Evolutionary conservation across 2,329 filamentous ascomycete genomes (phyloP).

Genomic region (Clarireedia monteithiana): DNA sequence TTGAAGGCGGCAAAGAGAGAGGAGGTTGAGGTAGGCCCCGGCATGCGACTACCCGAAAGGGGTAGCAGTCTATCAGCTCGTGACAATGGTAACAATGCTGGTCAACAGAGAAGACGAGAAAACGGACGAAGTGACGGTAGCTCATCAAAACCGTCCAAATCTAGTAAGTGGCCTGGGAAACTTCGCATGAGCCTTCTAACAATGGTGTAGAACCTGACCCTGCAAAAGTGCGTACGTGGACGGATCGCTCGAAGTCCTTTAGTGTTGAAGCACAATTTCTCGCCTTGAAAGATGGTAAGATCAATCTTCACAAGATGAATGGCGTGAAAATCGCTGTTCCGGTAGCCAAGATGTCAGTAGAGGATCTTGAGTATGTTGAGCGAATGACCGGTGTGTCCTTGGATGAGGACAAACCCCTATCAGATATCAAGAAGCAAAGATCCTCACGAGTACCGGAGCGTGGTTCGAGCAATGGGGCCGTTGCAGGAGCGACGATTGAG

Average conservation of each 20-base stretch:
- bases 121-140: constrained; percentile 50
- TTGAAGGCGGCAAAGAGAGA: constrained; percentile 52
- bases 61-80: constrained; percentile 67
- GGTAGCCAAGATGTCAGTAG: constrained; percentile 87
- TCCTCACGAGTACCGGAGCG: constrained; percentile 15
- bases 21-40: constrained; percentile 68
- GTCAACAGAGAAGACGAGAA: constrained; percentile 67
- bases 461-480: constrained; percentile 33
- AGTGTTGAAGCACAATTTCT: constrained; percentile 97
- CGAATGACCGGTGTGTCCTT: constrained; percentile 77
- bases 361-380: constrained; percentile 94
- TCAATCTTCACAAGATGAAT: constrained; percentile 95
- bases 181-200: constrained; percentile 11
- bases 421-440: constrained; percentile 57
- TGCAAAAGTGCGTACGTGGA: constrained; percentile 83
- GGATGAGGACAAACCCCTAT: constrained; percentile 86
- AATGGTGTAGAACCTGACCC: constrained; percentile 64
- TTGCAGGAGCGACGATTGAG: constrained; percentile 58
- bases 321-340: constrained; percentile 98
- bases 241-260: constrained; percentile 89
- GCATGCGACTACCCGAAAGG: constrained; percentile 67
- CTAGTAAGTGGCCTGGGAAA: constrained; percentile 49
- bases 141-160: constrained; percentile 51
- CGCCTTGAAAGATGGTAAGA: constrained; percentile 88
- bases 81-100: constrained; percentile 58